phyloP scores from a whole-genome alignment of 345 rosid species.

The Hibiscus tridactylites region DNA sequence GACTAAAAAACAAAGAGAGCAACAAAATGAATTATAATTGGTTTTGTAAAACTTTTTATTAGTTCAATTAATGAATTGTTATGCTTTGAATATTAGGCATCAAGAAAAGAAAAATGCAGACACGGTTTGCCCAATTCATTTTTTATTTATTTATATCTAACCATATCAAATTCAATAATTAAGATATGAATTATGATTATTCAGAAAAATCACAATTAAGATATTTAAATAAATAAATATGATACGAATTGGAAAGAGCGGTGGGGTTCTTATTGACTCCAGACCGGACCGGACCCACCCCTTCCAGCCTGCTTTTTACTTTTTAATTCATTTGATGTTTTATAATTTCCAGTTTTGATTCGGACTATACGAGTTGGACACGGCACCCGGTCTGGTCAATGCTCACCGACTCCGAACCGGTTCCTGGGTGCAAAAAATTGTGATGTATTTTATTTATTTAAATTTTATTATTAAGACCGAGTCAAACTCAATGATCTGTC shows the following conservation, averaged over 20 bases:
- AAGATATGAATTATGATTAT: no score
- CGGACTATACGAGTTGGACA: not conserved
- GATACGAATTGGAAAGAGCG: no score
- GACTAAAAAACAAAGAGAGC: accelerated
- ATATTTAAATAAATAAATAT: no score
- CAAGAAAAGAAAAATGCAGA: not conserved
- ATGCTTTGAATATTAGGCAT: not conserved
- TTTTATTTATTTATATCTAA: no score
- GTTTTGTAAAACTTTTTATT: no score
- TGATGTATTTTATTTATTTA: not conserved
- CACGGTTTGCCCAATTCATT: not conserved
- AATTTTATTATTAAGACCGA: not conserved
- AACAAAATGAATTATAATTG: no score
- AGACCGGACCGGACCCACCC: not conserved
- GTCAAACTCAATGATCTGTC: not conserved
- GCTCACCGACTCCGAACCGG: not conserved
- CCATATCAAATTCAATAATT: no score
- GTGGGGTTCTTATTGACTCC: not conserved
- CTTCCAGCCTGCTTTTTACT: not conserved
- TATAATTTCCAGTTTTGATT: no score
- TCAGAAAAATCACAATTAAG: no score
- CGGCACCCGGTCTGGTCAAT: not conserved
- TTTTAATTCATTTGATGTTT: not conserved
- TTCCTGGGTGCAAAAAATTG: not conserved
- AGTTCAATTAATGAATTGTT: no score